Percentiles rank a stretch among this genome's conserved stretches.
Conservation (phyloP, 179 eudicot genomes). For the Actinidia arguta region DNA sequence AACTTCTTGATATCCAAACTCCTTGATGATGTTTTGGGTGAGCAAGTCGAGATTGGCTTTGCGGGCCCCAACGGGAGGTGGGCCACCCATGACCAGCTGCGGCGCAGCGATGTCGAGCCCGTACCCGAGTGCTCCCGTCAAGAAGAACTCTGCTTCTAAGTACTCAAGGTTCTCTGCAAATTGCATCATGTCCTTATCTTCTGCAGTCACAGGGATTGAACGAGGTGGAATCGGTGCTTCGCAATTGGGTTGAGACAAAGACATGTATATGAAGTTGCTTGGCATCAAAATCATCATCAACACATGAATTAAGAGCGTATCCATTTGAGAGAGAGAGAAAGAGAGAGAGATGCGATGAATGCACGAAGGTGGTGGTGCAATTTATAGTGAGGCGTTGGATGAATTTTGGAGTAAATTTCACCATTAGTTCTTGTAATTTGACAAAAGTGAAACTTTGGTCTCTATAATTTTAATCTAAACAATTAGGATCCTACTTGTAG, state of each 20-base stretch:
- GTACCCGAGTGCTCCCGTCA: conserved; percentile 61
- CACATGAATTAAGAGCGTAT: neutral
- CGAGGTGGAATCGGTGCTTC: conserved; percentile 34
- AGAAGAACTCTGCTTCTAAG: conserved; percentile 70
- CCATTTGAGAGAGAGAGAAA: no score
- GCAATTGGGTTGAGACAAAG: conserved; percentile 29
- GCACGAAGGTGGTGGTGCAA: no score
- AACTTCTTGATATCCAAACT: conserved; percentile 74
- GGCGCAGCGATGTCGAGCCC: conserved; percentile 77
- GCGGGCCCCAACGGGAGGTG: conserved; percentile 69
- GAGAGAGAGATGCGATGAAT: neutral
- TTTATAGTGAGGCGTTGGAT: no score
- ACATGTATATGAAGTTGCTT: neutral
- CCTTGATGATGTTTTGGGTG: conserved; percentile 38
- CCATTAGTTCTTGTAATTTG: no score
- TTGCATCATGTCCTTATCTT: conserved; percentile 54
- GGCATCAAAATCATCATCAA: neutral
- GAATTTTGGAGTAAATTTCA: no score
- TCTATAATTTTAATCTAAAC: no score
- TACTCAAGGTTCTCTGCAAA: conserved; percentile 77
- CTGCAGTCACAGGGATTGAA: conserved; percentile 39
- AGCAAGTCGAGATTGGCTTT: conserved; percentile 69
- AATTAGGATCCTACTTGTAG: no score
- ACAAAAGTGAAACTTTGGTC: no score
- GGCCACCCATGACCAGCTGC: conserved; percentile 59